These are phyloP conservation scores for Meyerozyma smithsonii DNA, from an alignment of 1,139 yeast genomes.

Conservation along the genomic window DNA sequence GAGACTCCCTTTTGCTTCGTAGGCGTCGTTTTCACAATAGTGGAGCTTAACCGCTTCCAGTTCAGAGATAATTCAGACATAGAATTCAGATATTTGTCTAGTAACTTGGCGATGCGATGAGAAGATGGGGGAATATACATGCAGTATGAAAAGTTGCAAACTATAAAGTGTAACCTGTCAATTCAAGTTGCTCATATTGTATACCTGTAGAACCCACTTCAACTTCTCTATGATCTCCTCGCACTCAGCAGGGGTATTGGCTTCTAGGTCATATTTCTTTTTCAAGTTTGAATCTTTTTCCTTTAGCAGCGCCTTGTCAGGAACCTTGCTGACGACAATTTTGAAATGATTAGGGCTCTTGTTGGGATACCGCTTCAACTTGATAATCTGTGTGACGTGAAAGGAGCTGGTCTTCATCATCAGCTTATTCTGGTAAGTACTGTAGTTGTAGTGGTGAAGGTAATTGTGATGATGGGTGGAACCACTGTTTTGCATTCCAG, in stretches of 20 bases:
- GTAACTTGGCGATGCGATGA: slow-evolving; percentile 1
- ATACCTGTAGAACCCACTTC: slow-evolving; percentile 48
- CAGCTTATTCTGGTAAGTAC: slow-evolving; percentile 36
- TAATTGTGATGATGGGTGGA: slow-evolving; percentile 28
- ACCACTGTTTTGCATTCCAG: slow-evolving; percentile 3
- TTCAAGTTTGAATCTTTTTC: slow-evolving; percentile 24
- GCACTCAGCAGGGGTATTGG: slow-evolving; percentile 56
- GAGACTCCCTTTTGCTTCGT: not conserved
- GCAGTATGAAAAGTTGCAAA: not conserved
- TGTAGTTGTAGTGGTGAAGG: slow-evolving; percentile 52
- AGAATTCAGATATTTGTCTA: not conserved
- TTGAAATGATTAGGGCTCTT: slow-evolving; percentile 80
- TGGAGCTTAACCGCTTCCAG: slow-evolving; percentile 30
- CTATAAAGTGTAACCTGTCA: slow-evolving; percentile 6
- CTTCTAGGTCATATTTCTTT: slow-evolving; percentile 86
- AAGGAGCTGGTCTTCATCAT: slow-evolving; percentile 79
- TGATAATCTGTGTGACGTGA: slow-evolving; percentile 74
- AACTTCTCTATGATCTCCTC: slow-evolving; percentile 72
- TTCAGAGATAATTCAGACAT: slow-evolving; percentile 29
- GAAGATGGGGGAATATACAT: not conserved
- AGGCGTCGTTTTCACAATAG: slow-evolving; percentile 9
- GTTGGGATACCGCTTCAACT: slow-evolving; percentile 66
- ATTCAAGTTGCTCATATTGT: slow-evolving; percentile 26
- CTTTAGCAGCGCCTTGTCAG: slow-evolving; percentile 37
- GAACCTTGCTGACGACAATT: slow-evolving; percentile 65